These are phyloP conservation scores for Sclerotinia minor DNA, from an alignment of 2,329 filamentous ascomycete species.

Conservation along the genomic window DNA sequence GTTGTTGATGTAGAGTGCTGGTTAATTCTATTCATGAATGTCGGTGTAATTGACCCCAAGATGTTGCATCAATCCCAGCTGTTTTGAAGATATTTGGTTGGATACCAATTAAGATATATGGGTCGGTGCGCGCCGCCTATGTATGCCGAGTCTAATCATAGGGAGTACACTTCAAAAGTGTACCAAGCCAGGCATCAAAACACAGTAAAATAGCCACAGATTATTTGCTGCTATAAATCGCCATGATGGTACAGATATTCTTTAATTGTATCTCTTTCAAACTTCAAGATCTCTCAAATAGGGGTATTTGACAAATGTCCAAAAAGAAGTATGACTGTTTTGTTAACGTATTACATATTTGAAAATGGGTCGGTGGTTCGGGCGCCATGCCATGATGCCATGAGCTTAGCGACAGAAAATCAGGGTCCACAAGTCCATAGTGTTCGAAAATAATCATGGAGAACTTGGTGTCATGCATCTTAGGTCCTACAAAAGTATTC, in stretches of 20 bases:
- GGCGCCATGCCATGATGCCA: neutral
- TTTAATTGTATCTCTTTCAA: too few relatives aligned
- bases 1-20: fast-evolving
- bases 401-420: slow-evolving; percentile 3
- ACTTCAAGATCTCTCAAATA: too few relatives aligned
- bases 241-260: neutral
- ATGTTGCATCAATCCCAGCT: neutral
- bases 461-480: neutral
- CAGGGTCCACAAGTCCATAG: neutral
- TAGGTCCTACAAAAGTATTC: neutral
- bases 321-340: neutral
- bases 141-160: neutral
- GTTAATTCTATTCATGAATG: too few relatives aligned
- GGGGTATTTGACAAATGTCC: neutral
- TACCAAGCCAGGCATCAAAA: neutral
- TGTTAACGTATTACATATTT: neutral
- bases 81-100: slow-evolving; percentile 4
- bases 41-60: fast-evolving
- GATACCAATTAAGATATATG: slow-evolving; percentile 10
- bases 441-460: neutral
- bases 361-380: neutral
- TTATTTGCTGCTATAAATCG: neutral
- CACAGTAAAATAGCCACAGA: neutral
- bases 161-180: too few relatives aligned
- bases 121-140: neutral